phyloP scores from a whole-genome alignment of 2,329 filamentous ascomycete species.

The Talaromyces sp. region DNA sequence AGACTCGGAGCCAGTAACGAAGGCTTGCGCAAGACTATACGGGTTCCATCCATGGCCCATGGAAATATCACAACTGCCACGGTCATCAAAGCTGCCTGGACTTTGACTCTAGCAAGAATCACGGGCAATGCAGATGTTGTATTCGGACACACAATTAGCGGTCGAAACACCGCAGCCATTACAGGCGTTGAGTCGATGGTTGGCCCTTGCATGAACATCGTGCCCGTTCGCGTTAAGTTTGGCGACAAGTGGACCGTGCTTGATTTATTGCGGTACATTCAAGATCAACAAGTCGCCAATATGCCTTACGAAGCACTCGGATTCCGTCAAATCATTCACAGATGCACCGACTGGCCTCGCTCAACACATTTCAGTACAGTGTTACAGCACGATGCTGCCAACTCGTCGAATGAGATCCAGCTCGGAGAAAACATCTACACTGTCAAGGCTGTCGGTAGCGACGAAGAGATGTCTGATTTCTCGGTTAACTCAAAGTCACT shows the following conservation, averaged over 20 bases:
- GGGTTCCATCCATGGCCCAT: constrained; percentile 45
- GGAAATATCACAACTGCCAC: constrained; percentile 61
- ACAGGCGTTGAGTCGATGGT: constrained; percentile 53
- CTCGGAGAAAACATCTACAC: constrained; percentile 39
- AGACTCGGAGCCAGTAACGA: constrained; percentile 36
- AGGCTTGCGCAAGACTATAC: constrained; percentile 32
- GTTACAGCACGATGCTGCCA: constrained; percentile 39
- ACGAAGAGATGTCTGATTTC: constrained; percentile 41
- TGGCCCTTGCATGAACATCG: constrained; percentile 65
- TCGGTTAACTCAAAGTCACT: constrained; percentile 38
- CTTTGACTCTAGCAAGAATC: constrained; percentile 57
- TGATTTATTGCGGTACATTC: constrained; percentile 53
- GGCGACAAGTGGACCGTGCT: constrained; percentile 48
- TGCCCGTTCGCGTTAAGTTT: constrained; percentile 60
- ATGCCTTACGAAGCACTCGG: constrained; percentile 55
- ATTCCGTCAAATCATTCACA: constrained; percentile 51
- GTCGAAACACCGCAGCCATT: constrained; percentile 57
- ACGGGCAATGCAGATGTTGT: constrained; percentile 54
- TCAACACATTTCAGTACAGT: constrained; percentile 42
- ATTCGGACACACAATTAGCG: constrained; percentile 64
- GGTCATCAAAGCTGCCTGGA: constrained; percentile 65
- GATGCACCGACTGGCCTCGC: constrained; percentile 41
- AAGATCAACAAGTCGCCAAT: constrained; percentile 56
- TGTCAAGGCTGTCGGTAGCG: constrained; percentile 38
- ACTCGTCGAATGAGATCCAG: constrained; percentile 35